Evolutionary conservation across 2,329 filamentous ascomycete species (phyloP).

Genomic region (Trichoderma simmonsii): DNA sequence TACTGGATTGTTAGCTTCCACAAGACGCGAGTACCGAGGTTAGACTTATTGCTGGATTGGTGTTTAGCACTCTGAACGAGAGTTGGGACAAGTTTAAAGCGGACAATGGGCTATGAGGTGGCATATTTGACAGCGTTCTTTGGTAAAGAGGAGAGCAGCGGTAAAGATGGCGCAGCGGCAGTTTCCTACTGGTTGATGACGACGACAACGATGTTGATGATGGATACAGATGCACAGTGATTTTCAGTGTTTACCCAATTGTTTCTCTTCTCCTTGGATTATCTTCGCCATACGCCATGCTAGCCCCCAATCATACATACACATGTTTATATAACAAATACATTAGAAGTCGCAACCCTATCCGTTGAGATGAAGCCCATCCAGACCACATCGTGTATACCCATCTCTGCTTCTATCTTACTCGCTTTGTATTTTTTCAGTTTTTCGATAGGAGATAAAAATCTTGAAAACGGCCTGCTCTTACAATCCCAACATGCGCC

Average conservation of each 20-base stretch:
- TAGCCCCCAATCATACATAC: constrained; percentile 14
- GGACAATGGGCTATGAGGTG: constrained; percentile 59
- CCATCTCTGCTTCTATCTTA: neutral
- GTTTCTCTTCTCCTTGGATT: neutral
- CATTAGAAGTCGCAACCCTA: neutral
- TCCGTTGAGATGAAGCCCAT: neutral
- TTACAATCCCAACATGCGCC: constrained; percentile 71
- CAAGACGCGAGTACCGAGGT: constrained; percentile 64
- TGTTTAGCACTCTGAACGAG: constrained; percentile 68
- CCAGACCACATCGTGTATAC: neutral
- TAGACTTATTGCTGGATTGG: constrained; percentile 60
- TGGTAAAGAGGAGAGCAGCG: neutral
- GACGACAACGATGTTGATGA: constrained; percentile 5
- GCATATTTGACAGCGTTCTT: neutral
- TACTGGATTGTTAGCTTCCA: constrained; percentile 47
- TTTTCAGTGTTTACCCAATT: neutral
- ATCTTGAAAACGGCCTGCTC: neutral
- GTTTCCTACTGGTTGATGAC: neutral
- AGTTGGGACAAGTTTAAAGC: constrained; percentile 71
- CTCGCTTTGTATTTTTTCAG: neutral
- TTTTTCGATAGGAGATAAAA: too few relatives aligned
- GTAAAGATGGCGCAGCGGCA: neutral
- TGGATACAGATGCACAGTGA: neutral
- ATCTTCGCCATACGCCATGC: constrained; percentile 17
- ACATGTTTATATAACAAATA: neutral